Evolutionary conservation across 176 grass and related monocot genomes (phyloP).

Genomic region (Carex myosuroides): DNA sequence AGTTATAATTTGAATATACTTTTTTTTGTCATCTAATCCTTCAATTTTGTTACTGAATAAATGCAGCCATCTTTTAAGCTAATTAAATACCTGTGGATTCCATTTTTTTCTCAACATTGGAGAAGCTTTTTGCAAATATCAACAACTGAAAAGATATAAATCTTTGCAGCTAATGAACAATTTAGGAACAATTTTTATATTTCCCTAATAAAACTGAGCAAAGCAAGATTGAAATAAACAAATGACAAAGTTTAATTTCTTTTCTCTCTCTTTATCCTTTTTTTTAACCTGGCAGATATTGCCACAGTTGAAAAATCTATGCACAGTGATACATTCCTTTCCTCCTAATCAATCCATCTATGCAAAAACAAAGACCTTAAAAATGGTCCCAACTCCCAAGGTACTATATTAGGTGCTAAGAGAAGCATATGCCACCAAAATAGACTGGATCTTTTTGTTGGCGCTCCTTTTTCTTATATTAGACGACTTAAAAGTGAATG

Average conservation of each 20-base stretch:
- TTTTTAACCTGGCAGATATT: neutral
- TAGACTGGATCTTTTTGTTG: neutral
- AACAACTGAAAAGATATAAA: neutral
- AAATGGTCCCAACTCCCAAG: neutral
- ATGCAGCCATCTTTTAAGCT: too few species aligned
- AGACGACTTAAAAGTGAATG: neutral
- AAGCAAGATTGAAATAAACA: neutral
- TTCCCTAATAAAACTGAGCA: neutral
- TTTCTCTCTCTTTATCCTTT: neutral
- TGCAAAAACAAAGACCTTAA: neutral
- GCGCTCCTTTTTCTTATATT: neutral
- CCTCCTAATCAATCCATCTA: constrained; percentile 3
- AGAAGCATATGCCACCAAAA: neutral
- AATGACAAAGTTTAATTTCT: neutral
- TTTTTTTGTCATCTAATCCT: too few species aligned
- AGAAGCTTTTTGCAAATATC: too few species aligned
- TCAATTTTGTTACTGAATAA: too few species aligned
- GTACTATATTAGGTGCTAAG: neutral
- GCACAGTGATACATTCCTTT: neutral
- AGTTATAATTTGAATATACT: too few species aligned
- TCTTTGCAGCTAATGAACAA: neutral
- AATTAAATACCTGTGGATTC: too few species aligned
- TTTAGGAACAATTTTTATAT: neutral
- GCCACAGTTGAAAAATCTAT: neutral
- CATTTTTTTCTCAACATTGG: too few species aligned